Evolutionary conservation across 495 filamentous ascomycete genomes (phyloP).

Genomic region (Neurospora sp.): DNA sequence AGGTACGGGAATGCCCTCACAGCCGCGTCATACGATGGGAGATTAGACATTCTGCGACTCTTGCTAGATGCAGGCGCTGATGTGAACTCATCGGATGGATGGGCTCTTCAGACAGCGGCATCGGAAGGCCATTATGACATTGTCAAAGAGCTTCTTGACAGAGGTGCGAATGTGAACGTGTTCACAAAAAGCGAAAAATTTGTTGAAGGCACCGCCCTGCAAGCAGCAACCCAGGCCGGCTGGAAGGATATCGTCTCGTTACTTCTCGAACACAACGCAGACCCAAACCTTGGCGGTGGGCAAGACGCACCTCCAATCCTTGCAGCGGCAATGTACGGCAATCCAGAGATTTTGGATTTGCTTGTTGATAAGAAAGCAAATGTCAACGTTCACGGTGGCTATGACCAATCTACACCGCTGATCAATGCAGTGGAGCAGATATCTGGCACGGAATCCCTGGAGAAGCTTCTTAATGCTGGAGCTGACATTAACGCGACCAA

Average conservation of each 20-base stretch:
- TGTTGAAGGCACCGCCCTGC: constrained; percentile 18
- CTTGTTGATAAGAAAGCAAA: constrained; percentile 15
- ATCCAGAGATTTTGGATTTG: constrained; percentile 19
- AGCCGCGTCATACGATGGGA: background rate
- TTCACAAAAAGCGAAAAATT: constrained; percentile 10
- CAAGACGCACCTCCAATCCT: constrained; percentile 19
- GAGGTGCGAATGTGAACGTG: constrained; percentile 24
- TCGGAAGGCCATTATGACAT: constrained; percentile 23
- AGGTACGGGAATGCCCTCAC: background rate
- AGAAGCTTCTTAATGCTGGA: constrained; percentile 5
- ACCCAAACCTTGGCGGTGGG: constrained; percentile 21
- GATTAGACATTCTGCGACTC: background rate
- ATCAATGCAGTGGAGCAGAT: background rate
- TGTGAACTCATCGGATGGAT: constrained; percentile 5
- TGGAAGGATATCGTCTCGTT: constrained; percentile 20
- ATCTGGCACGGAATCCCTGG: background rate
- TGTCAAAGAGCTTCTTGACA: constrained; percentile 19
- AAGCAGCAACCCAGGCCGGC: constrained; percentile 20
- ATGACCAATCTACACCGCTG: background rate
- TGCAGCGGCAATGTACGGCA: constrained; percentile 15
- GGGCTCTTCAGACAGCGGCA: constrained; percentile 23
- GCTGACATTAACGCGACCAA: constrained; percentile 25
- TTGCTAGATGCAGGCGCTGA: background rate
- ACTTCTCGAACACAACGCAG: constrained; percentile 20
- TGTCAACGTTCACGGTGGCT: constrained; percentile 15